Evolutionary conservation across 2,329 filamentous ascomycete species (phyloP).

Genomic region (Xylariaceae sp.): DNA sequence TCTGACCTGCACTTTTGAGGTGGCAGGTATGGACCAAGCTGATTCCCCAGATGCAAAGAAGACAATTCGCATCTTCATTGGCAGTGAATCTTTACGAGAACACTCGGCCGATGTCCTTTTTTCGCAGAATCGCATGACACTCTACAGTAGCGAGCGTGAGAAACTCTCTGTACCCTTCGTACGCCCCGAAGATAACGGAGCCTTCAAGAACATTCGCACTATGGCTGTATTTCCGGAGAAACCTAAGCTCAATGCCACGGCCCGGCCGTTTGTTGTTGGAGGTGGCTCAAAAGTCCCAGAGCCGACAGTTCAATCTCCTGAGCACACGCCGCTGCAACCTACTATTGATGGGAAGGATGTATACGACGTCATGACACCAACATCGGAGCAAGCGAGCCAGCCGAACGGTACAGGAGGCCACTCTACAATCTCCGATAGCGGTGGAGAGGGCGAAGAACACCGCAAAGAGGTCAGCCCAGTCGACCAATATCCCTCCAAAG

Average conservation of each 20-base stretch:
- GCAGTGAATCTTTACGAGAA: conserved; percentile 79
- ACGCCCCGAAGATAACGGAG: conserved; percentile 78
- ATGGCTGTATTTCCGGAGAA: conserved; percentile 51
- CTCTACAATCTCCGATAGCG: conserved; percentile 41
- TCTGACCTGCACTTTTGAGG: conserved; percentile 74
- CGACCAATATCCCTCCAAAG: conserved; percentile 26
- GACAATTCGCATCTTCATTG: conserved; percentile 79
- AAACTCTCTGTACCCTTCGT: conserved; percentile 90
- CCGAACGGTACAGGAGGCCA: conserved; percentile 25
- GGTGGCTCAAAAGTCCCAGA: conserved; percentile 29
- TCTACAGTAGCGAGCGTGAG: conserved; percentile 82
- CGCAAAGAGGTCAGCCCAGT: conserved; percentile 23
- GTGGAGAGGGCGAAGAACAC: conserved; percentile 41
- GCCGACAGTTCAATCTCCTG: conserved; percentile 13
- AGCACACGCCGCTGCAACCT: conserved; percentile 25
- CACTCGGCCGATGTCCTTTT: conserved; percentile 90
- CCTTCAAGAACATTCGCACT: conserved; percentile 75
- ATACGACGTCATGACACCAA: conserved; percentile 35
- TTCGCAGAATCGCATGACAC: conserved; percentile 82
- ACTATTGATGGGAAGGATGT: conserved; percentile 27
- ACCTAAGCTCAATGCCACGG: conserved; percentile 54
- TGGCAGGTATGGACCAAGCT: conserved; percentile 56
- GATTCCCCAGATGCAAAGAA: conserved; percentile 50
- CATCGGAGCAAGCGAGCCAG: conserved; percentile 33
- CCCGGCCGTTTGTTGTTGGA: conserved; percentile 41